A percentile compares a stretch with the other conserved stretches of the same genome.
Conservation (phyloP, 495 filamentous ascomycete species). For the Oidiodendron maius region DNA sequence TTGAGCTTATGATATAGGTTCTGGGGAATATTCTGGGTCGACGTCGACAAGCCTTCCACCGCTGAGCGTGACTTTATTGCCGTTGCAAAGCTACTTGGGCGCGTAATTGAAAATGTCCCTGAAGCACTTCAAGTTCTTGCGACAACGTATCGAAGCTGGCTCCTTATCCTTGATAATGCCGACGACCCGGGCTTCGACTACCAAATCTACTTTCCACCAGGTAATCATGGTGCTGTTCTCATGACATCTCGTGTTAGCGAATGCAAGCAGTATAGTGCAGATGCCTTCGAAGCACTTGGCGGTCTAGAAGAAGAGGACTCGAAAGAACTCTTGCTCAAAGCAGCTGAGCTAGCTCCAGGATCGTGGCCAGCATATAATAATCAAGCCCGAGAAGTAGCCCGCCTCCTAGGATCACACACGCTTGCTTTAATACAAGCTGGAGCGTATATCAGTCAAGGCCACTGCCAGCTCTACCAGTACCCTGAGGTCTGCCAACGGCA, state of each 20-base stretch:
- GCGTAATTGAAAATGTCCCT: conserved; percentile 30
- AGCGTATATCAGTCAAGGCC: conserved; percentile 21
- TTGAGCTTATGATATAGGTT: conserved; percentile 24
- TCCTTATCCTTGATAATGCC: conserved; percentile 39
- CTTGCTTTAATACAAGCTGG: conserved; percentile 36
- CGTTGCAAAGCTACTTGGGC: conserved; percentile 29
- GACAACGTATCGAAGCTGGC: conserved; percentile 30
- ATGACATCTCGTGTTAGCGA: conserved; percentile 35
- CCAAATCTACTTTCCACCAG: conserved; percentile 32
- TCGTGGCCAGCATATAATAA: conserved; percentile 4
- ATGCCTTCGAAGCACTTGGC: conserved; percentile 26
- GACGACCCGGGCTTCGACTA: conserved; percentile 31
- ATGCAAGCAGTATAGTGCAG: conserved; percentile 24
- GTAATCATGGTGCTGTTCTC: conserved; percentile 31
- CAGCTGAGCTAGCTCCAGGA: too few relatives aligned
- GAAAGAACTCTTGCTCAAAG: conserved; percentile 28
- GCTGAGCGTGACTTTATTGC: conserved; percentile 32
- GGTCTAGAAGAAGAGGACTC: conserved; percentile 19
- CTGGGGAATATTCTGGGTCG: conserved; percentile 40
- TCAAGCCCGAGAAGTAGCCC: conserved; percentile 23
- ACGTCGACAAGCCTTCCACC: conserved; percentile 27
- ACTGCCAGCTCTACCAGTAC: conserved; percentile 23
- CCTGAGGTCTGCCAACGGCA: conserved; percentile 22
- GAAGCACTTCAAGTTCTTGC: conserved; percentile 30
- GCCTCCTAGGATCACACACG: conserved; percentile 28